These are phyloP conservation scores for Umbilicus rupestris DNA, from an alignment of 164 flowering plant species.

Conservation along the genomic window DNA sequence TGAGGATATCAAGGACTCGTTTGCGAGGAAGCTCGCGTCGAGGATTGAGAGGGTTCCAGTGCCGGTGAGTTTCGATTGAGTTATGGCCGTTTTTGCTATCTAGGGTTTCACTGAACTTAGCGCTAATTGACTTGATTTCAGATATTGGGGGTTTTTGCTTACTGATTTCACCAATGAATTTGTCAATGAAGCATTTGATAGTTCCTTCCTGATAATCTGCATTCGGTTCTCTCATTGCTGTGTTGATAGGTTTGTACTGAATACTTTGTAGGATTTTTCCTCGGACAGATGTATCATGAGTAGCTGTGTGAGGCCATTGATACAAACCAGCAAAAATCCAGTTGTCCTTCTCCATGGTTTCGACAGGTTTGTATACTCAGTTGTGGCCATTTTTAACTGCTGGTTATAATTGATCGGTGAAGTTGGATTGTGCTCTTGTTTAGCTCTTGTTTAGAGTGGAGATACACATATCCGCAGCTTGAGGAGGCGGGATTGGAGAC, in stretches of 20 bases:
- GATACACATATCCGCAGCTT: constrained; percentile 69
- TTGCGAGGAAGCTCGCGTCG: constrained; percentile 56
- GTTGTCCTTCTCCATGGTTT: constrained; percentile 90
- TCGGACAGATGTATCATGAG: constrained; percentile 53
- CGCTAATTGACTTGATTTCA: not conserved
- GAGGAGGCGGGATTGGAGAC: constrained; percentile 88
- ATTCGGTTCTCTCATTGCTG: not conserved
- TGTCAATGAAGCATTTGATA: not conserved
- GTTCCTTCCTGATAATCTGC: not conserved
- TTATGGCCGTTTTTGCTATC: not conserved
- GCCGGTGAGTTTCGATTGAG: constrained; percentile 15
- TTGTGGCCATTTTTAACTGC: not conserved
- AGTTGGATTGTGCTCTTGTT: constrained; percentile 26
- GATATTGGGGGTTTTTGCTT: not conserved
- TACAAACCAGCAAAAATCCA: constrained; percentile 32
- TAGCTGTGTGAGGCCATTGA: constrained; percentile 68
- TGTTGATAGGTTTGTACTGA: not conserved
- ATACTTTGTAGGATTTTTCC: constrained; percentile 33
- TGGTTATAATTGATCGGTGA: not conserved
- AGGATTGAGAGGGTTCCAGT: constrained; percentile 75
- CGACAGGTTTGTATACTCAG: constrained; percentile 49
- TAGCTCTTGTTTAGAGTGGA: constrained; percentile 98
- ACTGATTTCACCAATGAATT: not conserved
- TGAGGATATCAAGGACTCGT: constrained; percentile 53
- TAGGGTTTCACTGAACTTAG: not conserved